These are phyloP conservation scores for Cytospora paraplurivora DNA, from an alignment of 2,329 filamentous ascomycete genomes.

Conservation along the genomic window DNA sequence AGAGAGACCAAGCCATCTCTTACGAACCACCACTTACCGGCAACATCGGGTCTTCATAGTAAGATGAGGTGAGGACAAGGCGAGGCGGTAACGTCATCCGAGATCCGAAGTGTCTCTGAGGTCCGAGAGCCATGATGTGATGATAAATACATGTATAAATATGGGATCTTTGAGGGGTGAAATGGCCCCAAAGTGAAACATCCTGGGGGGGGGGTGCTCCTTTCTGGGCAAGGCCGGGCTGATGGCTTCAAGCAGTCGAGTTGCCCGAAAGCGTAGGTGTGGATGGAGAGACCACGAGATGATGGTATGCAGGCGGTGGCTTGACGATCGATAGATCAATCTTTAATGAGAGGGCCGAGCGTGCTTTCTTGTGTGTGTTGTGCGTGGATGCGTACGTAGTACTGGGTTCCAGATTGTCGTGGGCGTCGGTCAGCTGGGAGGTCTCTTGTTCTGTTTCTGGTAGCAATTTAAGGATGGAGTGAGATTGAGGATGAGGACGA, in stretches of 20 bases:
- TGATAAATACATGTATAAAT: background rate
- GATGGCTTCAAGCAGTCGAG: background rate
- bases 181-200: constrained; percentile 21
- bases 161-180: background rate
- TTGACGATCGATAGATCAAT: background rate
- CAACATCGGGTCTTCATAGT: no score
- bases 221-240: background rate
- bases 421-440: constrained; percentile 8
- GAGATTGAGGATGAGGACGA: background rate
- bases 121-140: background rate
- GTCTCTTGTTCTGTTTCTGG: constrained; percentile 7
- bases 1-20: no score
- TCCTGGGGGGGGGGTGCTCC: background rate
- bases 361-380: background rate
- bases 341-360: background rate
- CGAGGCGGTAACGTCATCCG: background rate
- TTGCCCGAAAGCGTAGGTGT: no score
- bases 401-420: background rate
- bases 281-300: no score
- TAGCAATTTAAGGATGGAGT: constrained; percentile 4
- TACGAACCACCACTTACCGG: no score
- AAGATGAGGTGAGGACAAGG: background rate
- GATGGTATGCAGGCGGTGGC: no score
- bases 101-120: background rate
- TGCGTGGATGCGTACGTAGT: background rate